Base-by-base conservation (phyloP, 805 yeast genomes). In the Tetrapisispora phaffii region DNA sequence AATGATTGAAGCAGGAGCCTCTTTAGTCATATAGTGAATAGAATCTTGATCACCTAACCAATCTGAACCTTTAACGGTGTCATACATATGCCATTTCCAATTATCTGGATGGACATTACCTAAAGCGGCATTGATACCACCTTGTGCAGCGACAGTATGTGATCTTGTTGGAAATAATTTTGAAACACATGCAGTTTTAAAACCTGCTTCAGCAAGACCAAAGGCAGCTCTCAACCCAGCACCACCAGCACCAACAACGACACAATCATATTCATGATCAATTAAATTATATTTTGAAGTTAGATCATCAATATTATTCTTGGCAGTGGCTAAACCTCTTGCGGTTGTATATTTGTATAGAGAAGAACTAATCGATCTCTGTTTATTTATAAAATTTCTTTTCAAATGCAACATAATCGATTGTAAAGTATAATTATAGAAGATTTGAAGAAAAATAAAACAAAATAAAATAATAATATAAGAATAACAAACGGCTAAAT, bases 21-120 rank as follows among this genome's bases (percentile, higher is more conserved):
- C 97, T 67, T 88, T 81, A 47, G 98, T 90, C 98, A 90, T 90
- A 73, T 90, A 90, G 72, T 90, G 97, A 65, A 93, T 90, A 45
- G 97, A 96, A 65, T 90, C 98, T 73, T 90, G 98, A 71, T 90
- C 98, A 63, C 98, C 98, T 52, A 90, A 79, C 98, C 98, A 90
- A 72, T 90, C 98, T 9, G 97, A 88, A 53, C 98, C 98, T 73
- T 90, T 90, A 58, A 90, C 97, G 59, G 98, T 90, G 66, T 90
- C 98, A 71, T 93, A 90, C 97, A 90, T 89, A 70, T 90, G 98
- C 97, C 97, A 93, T 69, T 86, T 95, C 98, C 98, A 90, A 73
- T 89, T 89, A 69, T 90, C 98, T 56, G 78, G 75, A 73, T 93
- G 97, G 96, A 90, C 90, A 76, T 90, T 90, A 57, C 97, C 98